These are phyloP conservation scores for Linnemannia zychae DNA, from an alignment of 192 early-diverging fungal genomes.

Conservation along the genomic window DNA sequence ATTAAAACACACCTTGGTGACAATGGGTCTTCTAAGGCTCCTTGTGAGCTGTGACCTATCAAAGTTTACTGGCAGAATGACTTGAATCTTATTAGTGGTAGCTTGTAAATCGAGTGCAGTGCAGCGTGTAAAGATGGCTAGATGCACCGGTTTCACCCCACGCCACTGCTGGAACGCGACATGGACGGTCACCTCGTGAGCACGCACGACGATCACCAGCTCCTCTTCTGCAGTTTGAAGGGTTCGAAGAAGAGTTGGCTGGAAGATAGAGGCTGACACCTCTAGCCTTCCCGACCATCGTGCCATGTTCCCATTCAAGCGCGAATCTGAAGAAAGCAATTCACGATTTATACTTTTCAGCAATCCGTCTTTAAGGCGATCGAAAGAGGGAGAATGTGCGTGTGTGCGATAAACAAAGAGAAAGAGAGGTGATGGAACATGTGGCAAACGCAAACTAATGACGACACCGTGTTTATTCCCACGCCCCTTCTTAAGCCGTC, in stretches of 20 bases:
- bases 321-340: neutral
- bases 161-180: constrained; percentile 27
- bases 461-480: too few species aligned
- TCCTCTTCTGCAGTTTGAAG: too few species aligned
- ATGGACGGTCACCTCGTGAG: constrained; percentile 24
- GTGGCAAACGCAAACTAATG: too few species aligned
- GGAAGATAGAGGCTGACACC: too few species aligned
- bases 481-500: too few species aligned
- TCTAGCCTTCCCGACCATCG: constrained; percentile 28
- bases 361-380: neutral
- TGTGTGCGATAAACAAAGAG: too few species aligned
- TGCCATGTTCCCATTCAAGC: constrained; percentile 20
- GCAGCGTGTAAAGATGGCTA: constrained; percentile 4
- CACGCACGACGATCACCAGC: constrained; percentile 29
- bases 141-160: constrained; percentile 9
- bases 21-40: neutral
- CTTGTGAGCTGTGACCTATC: neutral
- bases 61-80: neutral
- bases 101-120: neutral
- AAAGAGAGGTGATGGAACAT: too few species aligned
- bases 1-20: neutral
- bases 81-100: neutral
- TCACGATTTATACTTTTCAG: constrained; percentile 11
- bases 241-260: too few species aligned
- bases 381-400: neutral